Base-by-base conservation (phyloP, 1,284 basidiomycete genomes). In the Pseudozyma hubeiensis region DNA sequence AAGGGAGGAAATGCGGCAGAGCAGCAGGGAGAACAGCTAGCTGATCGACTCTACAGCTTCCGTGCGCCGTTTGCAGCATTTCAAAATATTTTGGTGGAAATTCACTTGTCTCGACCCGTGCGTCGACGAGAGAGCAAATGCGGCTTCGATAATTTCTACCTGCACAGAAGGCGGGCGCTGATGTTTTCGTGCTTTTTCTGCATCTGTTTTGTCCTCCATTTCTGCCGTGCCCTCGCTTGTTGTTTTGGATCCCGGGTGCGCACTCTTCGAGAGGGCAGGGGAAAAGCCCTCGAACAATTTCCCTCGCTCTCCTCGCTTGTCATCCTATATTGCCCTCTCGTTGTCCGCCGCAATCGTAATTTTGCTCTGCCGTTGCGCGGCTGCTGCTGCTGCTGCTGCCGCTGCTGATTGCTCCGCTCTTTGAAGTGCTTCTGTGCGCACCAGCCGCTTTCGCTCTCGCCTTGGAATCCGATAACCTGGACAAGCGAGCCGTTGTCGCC, bases 281-380 rank as follows among this genome's bases (percentile, higher is more conserved):
- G 24, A 24, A 24, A 37, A 8, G 8, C 9, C 35, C 14, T 5
- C 35, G 35, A 37, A 37, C 8, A 37, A 37, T 10, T 10, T 14
- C 35, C 35, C 35, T 37, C 35, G 8, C 35, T 37, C 35, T n/a
- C 19, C 9, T 44, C 19, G n/a, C n/a, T 24, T 44, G 19, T 44
- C 13, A 8, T 33, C 19, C 30, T 44, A 19, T 7, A 9, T 19
- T 44, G 43, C 19, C 16, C 53, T 46, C 33, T 37, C 34, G 8
- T 19, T 45, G 41, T 30, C 54, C 55, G 47, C 40, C 55, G 55
- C 55, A 50, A 50, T 51, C 55, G 48, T 40, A 16, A 10, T 33
- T 10, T 47, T 33, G 29, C 17, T 45, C 17, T 7, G 43, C n/a
- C 13, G 14, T 43, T 17, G 40, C 30, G 33, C 47, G 24, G 24